Evolutionary conservation across 441 rosid genomes (phyloP).

Genomic region (Raphanus hybrid): DNA sequence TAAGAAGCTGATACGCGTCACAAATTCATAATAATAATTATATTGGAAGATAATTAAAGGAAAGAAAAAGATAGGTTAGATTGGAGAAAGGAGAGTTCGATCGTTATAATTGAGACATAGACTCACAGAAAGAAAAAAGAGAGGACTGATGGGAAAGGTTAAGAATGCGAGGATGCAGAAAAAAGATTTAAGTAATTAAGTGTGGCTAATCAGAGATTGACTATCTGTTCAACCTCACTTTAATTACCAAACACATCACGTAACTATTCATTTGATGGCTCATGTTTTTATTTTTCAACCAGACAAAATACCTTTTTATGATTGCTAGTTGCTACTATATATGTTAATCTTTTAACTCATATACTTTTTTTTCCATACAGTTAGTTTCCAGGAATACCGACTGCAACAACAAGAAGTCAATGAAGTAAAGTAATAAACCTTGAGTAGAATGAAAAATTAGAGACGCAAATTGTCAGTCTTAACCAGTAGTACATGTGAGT

Average conservation of each 20-base stretch:
- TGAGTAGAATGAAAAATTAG: neutral
- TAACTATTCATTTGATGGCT: conserved; percentile 11
- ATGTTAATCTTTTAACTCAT: conserved; percentile 12
- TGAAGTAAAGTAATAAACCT: neutral
- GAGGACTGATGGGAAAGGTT: conserved; percentile 22
- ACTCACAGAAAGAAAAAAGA: neutral
- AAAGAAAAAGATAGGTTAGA: conserved; percentile 18
- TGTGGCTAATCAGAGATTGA: conserved; percentile 33
- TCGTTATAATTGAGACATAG: conserved; percentile 35
- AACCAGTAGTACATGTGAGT: neutral
- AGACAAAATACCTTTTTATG: conserved; percentile 26
- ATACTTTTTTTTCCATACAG: neutral
- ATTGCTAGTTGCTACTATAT: conserved; percentile 14
- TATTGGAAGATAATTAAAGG: conserved; percentile 20
- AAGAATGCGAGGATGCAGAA: conserved; percentile 9
- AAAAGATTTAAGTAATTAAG: conserved; percentile 3
- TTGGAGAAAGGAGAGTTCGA: conserved; percentile 9
- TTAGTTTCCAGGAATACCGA: conserved; percentile 6
- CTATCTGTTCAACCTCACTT: conserved; percentile 16
- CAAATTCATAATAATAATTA: neutral
- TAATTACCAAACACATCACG: conserved; percentile 33
- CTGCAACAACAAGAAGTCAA: conserved; percentile 24
- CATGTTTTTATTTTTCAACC: conserved; percentile 33
- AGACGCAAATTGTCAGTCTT: neutral
- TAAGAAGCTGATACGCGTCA: neutral